These are phyloP conservation scores for Annona cherimola DNA, from an alignment of 164 flowering plant species.

Conservation along the genomic window DNA sequence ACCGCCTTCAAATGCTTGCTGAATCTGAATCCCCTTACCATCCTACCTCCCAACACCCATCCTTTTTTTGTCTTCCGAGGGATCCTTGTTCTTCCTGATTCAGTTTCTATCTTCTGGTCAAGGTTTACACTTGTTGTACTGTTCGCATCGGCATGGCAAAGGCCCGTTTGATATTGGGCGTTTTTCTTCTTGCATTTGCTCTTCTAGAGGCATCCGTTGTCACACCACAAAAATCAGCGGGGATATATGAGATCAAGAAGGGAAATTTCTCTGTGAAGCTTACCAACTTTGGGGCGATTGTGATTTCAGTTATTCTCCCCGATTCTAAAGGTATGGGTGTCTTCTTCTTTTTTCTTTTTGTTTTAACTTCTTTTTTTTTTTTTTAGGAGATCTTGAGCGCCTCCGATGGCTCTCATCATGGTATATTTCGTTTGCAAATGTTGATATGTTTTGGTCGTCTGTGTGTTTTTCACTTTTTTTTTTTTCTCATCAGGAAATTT, in stretches of 20 bases:
- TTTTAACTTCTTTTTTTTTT: not conserved
- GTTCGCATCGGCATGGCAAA: constrained; percentile 19
- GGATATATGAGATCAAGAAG: constrained; percentile 48
- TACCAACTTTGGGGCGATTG: constrained; percentile 74
- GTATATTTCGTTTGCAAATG: not conserved
- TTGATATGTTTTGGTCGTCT: not conserved
- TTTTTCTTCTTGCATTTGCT: constrained; percentile 10
- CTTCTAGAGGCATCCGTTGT: constrained; percentile 7
- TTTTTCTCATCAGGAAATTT: constrained; percentile 41
- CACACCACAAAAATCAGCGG: constrained; percentile 14
- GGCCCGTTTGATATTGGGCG: constrained; percentile 6
- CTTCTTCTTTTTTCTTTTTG: not conserved
- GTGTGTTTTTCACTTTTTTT: not conserved
- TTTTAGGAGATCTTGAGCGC: not conserved
- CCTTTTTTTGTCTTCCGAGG: not conserved
- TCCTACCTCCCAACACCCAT: not conserved
- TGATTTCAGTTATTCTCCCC: constrained; percentile 63
- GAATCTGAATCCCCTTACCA: not conserved
- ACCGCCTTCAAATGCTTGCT: too few relatives aligned
- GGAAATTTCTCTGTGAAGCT: constrained; percentile 56
- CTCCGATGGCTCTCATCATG: not conserved
- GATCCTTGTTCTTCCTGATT: too few relatives aligned
- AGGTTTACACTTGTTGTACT: not conserved
- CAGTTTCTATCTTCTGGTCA: not conserved
- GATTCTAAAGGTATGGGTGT: constrained; percentile 49